Evolutionary conservation across 257 asterid genomes (phyloP), one percentile per base, ranked within the genome.

Genomic region (Plantago major): DNA sequence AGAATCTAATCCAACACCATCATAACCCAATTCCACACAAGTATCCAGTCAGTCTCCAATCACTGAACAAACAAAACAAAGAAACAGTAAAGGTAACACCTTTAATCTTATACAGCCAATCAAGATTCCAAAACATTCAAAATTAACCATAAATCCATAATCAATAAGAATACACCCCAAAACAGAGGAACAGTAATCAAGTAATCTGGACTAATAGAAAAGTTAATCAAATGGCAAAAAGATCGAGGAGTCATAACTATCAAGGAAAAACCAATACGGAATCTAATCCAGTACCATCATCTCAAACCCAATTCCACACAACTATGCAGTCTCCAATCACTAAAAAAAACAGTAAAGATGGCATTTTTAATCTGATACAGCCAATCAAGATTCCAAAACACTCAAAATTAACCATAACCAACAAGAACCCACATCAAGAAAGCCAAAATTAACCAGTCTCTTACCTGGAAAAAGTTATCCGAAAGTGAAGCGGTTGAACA

Each of bases 371-470:
- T 49, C 60, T 15, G 57, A 67, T 42, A 47, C 67, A 61, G 53
- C 68, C 72, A 70, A 79, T 73, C 71, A 66, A 71, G 68, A 76
- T 66, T 58, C 70, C 62, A 51, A 56, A 47, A 60, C 63, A 55
- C 47, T 40, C 0, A 53, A 15, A 69, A 61, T 58, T 58, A 12
- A 52, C 52, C 51, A 50, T 28, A 8, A 47, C 33, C 13, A 7
- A 60, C 46, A 28, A 40, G 13, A 57, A 65, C 66, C 67, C 71
- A 64, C 77, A 73, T 65, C 73, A 69, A 44, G 16, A 42, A 63
- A 70, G 50, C 49, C 26, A 28, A 1, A 3, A 33, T 33, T 33
- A 1, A 5, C 40, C 3, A 7, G n/a, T 33, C 8, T 4, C 40
- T 33, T 33, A 33, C 40, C 40, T 7, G 40, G 8, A 4, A 33